Percentiles rank a stretch among this genome's conserved stretches.
Evolutionary conservation across 352 stramenopile species (phyloP).

Genomic region (Plasmopara halstedii): DNA sequence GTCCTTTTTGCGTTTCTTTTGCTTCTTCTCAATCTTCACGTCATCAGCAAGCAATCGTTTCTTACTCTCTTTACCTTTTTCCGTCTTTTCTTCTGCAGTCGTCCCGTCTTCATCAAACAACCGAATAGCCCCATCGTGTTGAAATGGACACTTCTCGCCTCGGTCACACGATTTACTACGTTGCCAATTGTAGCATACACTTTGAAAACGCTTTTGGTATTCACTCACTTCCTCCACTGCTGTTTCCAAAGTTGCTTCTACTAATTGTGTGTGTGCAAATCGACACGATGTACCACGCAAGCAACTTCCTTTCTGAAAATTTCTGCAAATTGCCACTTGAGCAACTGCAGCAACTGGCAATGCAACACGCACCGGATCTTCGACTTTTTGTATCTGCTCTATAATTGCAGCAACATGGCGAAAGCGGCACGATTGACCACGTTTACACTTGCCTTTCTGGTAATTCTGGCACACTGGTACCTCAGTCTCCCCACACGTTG

Average conservation of each 20-base stretch:
- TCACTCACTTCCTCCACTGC: slow-evolving; percentile 48
- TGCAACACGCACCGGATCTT: slow-evolving; percentile 27
- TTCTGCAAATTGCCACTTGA: slow-evolving; percentile 41
- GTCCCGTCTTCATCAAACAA: slow-evolving; percentile 3
- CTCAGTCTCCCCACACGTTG: slow-evolving; percentile 34
- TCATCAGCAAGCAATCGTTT: slow-evolving; percentile 11
- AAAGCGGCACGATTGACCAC: slow-evolving; percentile 50
- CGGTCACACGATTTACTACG: slow-evolving; percentile 29
- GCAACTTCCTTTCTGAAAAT: slow-evolving; percentile 39
- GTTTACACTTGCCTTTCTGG: slow-evolving; percentile 66
- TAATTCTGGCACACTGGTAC: slow-evolving; percentile 57
- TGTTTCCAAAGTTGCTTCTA: slow-evolving; percentile 7
- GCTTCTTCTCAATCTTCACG: slow-evolving; percentile 10
- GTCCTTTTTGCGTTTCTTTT: slow-evolving; percentile 27
- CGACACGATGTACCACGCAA: slow-evolving; percentile 43
- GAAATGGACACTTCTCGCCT: slow-evolving; percentile 40
- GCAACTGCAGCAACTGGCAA: slow-evolving; percentile 31
- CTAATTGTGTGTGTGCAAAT: slow-evolving; percentile 40
- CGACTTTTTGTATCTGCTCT: slow-evolving; percentile 17
- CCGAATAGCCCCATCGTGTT: slow-evolving; percentile 24
- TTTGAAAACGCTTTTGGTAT: slow-evolving; percentile 62
- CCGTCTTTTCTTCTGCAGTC: slow-evolving; percentile 6
- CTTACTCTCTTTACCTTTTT: slow-evolving; percentile 26
- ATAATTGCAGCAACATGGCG: slow-evolving; percentile 30
- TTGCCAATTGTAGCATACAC: slow-evolving; percentile 62